Conservation (phyloP, 2,329 filamentous ascomycete genomes). For the Cytospora piceicola region DNA sequence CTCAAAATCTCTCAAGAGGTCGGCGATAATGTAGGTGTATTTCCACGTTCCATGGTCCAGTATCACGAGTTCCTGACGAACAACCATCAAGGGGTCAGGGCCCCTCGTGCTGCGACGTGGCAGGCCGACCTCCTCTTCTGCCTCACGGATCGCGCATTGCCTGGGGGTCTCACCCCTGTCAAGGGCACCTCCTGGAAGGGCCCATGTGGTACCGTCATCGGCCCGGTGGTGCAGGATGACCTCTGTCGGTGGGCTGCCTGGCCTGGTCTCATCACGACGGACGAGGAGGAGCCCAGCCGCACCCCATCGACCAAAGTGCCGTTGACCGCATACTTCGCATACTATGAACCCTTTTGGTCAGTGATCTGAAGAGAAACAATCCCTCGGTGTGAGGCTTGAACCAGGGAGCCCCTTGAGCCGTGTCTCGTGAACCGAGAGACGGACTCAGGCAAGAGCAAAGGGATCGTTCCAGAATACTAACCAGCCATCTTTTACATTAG, state of each 20-base stretch:
- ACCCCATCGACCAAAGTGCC: slow-evolving; percentile 12
- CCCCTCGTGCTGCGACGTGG: not conserved
- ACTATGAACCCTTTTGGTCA: not conserved
- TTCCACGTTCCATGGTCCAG: slow-evolving; percentile 17
- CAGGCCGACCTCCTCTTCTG: slow-evolving; percentile 12
- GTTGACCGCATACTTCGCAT: not conserved
- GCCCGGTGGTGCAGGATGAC: slow-evolving; percentile 6
- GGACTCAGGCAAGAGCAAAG: no score
- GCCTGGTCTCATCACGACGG: not conserved
- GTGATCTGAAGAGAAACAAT: not conserved
- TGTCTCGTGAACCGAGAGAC: no score
- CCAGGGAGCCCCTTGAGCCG: no score
- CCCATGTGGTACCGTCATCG: slow-evolving; percentile 14
- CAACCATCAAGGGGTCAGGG: not conserved
- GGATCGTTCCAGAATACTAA: no score
- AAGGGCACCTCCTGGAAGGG: slow-evolving; percentile 13
- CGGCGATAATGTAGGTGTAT: slow-evolving; percentile 12
- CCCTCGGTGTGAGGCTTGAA: no score
- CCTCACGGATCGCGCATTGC: slow-evolving; percentile 7
- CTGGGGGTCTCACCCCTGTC: slow-evolving; percentile 7
- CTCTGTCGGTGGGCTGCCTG: not conserved
- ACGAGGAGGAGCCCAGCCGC: slow-evolving; percentile 22
- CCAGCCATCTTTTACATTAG: no score
- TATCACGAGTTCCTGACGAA: not conserved
- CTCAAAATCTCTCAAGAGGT: not conserved